These are phyloP conservation scores for Saposhnikovia divaricata DNA, from an alignment of 129 eudicot genomes.

Conservation along the genomic window DNA sequence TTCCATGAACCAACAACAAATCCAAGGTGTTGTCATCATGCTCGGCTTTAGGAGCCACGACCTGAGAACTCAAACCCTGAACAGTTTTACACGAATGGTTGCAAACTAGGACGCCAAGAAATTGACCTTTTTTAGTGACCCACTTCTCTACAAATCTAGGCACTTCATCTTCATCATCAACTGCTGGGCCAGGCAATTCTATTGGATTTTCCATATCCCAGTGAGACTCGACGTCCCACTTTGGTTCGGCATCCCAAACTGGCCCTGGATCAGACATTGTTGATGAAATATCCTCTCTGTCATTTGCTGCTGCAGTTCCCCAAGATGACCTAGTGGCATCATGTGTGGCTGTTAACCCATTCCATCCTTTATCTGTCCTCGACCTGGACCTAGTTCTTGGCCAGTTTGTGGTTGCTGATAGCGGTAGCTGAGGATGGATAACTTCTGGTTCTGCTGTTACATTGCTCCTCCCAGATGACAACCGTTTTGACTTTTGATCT, in stretches of 20 bases:
- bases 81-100: slow-evolving; percentile 95
- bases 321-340: slow-evolving; percentile 73
- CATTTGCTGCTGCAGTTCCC: slow-evolving; percentile 61
- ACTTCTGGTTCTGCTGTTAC: slow-evolving; percentile 81
- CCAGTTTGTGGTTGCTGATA: slow-evolving; percentile 62
- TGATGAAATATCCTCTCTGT: slow-evolving; percentile 90
- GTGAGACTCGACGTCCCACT: slow-evolving; percentile 81
- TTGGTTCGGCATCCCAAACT: slow-evolving; percentile 96
- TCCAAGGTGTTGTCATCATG: slow-evolving; percentile 89
- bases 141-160: slow-evolving; percentile 54
- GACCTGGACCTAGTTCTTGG: slow-evolving; percentile 96
- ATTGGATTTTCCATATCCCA: slow-evolving; percentile 79
- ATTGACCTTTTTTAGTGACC: slow-evolving; percentile 77
- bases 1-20: slow-evolving; percentile 87
- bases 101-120: slow-evolving; percentile 88
- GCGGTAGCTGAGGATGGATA: slow-evolving; percentile 67
- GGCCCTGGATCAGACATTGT: slow-evolving; percentile 98
- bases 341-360: slow-evolving; percentile 56
- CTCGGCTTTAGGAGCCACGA: slow-evolving; percentile 96
- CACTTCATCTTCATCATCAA: slow-evolving; percentile 34
- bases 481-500: slow-evolving; percentile 73
- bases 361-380: slow-evolving; percentile 67
- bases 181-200: slow-evolving; percentile 63
- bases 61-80: slow-evolving; percentile 95
- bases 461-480: slow-evolving; percentile 71